Conservation (phyloP, 306 rosid genomes). For the Malus asiatica region DNA sequence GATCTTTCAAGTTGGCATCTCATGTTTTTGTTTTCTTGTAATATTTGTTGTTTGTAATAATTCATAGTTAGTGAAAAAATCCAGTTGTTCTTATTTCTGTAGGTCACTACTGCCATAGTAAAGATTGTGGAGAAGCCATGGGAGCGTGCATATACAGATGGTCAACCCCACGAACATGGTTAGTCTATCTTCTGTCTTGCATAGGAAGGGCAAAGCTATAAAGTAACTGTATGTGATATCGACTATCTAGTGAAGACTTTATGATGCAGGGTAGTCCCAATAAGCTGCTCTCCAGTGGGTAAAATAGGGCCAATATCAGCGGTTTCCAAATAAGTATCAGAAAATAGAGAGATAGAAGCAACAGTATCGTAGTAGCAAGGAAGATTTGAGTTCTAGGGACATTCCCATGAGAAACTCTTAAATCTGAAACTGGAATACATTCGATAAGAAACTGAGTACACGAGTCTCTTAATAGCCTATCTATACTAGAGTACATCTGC, state of each 20-base stretch:
- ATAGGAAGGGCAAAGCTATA: not conserved
- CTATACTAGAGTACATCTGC: too few relatives aligned
- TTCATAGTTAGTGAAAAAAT: slow-evolving; percentile 6
- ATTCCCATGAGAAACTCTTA: too few relatives aligned
- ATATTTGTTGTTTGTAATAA: not conserved
- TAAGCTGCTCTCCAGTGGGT: too few relatives aligned
- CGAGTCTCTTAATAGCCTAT: too few relatives aligned
- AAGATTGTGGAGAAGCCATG: slow-evolving; percentile 90
- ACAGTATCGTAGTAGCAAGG: too few relatives aligned
- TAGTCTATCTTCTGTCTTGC: slow-evolving; percentile 27
- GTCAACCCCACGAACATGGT: slow-evolving; percentile 84
- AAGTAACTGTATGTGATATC: not conserved
- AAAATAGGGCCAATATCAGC: too few relatives aligned
- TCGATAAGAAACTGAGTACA: too few relatives aligned
- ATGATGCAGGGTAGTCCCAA: too few relatives aligned
- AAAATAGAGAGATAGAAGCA: too few relatives aligned
- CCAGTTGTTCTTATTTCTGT: slow-evolving; percentile 7
- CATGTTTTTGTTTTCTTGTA: not conserved
- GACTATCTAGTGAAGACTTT: not conserved
- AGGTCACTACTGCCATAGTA: slow-evolving; percentile 76
- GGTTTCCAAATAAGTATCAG: too few relatives aligned
- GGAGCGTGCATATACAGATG: slow-evolving; percentile 70
- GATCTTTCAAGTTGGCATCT: not conserved
- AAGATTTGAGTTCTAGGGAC: too few relatives aligned
- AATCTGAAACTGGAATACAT: too few relatives aligned